A percentile compares a stretch with the other conserved stretches of the same genome.
phyloP scores from a whole-genome alignment of 305 asterid genomes.

The Andrographis paniculata region DNA sequence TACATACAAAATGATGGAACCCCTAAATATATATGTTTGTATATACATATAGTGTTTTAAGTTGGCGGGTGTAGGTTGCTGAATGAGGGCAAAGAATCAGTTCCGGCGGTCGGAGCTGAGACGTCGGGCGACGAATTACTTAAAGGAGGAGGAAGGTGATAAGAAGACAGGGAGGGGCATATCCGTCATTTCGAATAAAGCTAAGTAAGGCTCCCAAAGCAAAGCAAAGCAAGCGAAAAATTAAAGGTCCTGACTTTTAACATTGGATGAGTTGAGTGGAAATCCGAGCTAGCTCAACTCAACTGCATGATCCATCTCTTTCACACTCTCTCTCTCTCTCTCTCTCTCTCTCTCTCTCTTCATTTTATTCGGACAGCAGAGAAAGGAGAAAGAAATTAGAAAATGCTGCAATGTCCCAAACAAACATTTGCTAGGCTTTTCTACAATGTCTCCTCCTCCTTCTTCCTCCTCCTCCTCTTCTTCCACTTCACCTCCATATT shows the following conservation, averaged over 20 bases:
- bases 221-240: no score
- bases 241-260: no score
- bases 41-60: no score
- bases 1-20: no score
- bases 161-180: background rate
- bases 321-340: background rate
- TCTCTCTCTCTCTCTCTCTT: background rate
- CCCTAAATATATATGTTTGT: no score
- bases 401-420: conserved; percentile 52
- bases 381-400: conserved; percentile 17
- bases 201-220: background rate
- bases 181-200: background rate
- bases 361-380: background rate
- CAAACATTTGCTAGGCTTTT: conserved; percentile 55
- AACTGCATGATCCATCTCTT: background rate
- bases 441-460: conserved; percentile 61
- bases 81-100: background rate
- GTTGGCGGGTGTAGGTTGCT: no score
- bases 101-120: background rate
- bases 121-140: background rate
- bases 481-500: conserved; percentile 69
- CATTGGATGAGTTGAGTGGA: background rate
- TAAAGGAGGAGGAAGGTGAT: background rate
- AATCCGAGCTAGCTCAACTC: background rate
- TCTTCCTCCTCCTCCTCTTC: conserved; percentile 63